Conservation (phyloP, 2,329 filamentous ascomycete species). For the Ophiostoma ips region DNA sequence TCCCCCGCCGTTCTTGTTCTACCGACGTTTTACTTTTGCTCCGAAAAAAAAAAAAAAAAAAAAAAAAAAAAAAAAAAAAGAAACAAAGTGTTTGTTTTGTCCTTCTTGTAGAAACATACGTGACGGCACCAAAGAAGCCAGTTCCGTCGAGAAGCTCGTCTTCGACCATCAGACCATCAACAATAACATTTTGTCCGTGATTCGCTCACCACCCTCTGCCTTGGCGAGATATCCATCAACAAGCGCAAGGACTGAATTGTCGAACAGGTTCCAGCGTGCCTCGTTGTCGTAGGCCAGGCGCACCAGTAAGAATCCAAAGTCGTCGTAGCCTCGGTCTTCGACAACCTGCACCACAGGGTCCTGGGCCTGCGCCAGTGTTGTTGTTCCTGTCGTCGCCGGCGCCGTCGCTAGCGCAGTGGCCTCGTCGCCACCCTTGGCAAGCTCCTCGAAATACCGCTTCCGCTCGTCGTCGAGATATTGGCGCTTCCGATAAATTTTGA, state of each 20-base stretch:
- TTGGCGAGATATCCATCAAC: not conserved
- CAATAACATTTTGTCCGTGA: not conserved
- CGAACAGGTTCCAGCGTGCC: not conserved
- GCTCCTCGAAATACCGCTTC: not conserved
- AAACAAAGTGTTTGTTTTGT: too few species aligned
- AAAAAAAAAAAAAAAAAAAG: too few species aligned
- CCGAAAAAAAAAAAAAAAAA: too few species aligned
- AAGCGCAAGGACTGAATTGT: not conserved
- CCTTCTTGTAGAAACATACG: not conserved
- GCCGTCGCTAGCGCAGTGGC: not conserved
- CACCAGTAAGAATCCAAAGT: not conserved
- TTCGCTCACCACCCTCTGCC: not conserved
- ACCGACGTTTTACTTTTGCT: too few species aligned
- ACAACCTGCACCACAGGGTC: not conserved
- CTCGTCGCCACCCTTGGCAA: not conserved
- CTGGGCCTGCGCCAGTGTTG: not conserved
- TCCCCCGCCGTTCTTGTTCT: too few species aligned
- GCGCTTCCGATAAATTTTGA: not conserved
- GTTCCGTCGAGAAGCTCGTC: not conserved
- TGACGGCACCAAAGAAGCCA: not conserved
- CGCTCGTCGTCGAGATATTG: not conserved
- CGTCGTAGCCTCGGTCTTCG: not conserved
- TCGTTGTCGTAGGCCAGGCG: not conserved
- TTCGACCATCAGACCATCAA: not conserved
- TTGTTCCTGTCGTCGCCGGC: not conserved